Percentiles rank a stretch among this genome's conserved stretches.
phyloP scores from a whole-genome alignment of 768 basidiomycete genomes.

The Clitopilus hobsonii region DNA sequence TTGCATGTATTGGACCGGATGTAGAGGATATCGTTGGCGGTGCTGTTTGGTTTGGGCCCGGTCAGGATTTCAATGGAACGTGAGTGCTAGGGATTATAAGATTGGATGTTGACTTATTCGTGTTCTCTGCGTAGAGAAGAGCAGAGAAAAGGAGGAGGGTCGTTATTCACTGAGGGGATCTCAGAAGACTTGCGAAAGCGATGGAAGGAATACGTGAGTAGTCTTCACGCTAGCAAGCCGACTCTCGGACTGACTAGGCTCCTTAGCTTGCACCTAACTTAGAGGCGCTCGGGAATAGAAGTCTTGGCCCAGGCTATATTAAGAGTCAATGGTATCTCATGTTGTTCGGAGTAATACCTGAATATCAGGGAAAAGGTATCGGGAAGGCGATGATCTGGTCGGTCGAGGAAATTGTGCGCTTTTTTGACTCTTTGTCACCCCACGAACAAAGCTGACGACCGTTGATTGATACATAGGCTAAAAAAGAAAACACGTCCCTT shows the following conservation, averaged over 20 bases:
- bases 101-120: neutral
- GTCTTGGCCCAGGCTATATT: conserved; percentile 12
- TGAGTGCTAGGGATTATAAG: neutral
- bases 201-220: neutral
- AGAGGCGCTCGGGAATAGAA: conserved; percentile 5
- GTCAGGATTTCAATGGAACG: conserved; percentile 12
- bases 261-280: conserved; percentile 15
- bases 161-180: neutral
- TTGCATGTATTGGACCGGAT: conserved; percentile 9
- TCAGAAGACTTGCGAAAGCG: neutral
- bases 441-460: no score
- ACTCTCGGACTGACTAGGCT: neutral
- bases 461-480: no score
- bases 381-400: conserved; percentile 15
- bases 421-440: neutral
- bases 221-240: neutral
- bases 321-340: conserved; percentile 1
- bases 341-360: conserved; percentile 2
- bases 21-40: conserved; percentile 12
- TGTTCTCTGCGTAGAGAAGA: conserved; percentile 11
- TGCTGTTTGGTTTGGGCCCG: conserved; percentile 17
- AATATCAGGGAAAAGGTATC: conserved; percentile 1
- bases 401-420: neutral
- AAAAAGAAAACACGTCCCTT: no score
- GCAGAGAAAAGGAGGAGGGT: conserved; percentile 13